Base-by-base conservation (phyloP, 225 moss, liverwort and hornwort genomes). In the Neckera pumila region DNA sequence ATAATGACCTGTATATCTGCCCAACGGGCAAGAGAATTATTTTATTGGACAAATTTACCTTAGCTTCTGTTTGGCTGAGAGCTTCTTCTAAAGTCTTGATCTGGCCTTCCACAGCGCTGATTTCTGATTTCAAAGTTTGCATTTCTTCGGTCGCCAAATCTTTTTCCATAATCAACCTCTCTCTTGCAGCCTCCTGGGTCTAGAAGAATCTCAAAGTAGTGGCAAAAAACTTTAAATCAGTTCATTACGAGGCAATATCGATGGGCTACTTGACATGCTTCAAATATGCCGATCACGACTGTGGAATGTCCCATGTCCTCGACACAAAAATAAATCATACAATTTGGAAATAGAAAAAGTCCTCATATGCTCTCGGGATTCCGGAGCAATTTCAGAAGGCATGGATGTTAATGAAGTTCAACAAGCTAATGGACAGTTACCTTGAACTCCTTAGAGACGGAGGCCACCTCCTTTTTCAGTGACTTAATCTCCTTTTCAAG, bases 131-230 rank as follows among this genome's bases (percentile, higher is more conserved):
- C 61, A 99, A 88, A 47, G 91, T 86, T 82, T 90, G 91, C 93
- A 96, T 95, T 91, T 99, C 99, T 82, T 99, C 96, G 22, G 96
- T 86, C 27, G 93, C 95, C 90, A 93, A 92, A 84, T 99, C 99
- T 89, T 95, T 99, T 90, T 97, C 99, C 93, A 99, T 91, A 47
- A 93, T 87, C 85, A 99, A 85, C 85, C 97, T 93, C 90, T 99
- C 99, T 88, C 93, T 92, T 85, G 93, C 96, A 86, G 96, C 96
- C 90, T 99, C 99, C 88, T 93, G 94, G 71, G 93, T 92, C 98
- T 98, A 89, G 65, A 91, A 90, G 51, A 42, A 92, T 74, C 86
- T 81, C 92, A 89, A 86, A 79, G 80, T 54, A 58, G 66, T 53
- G 72, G 58, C 76, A 82, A 26, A 69, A 70, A 31, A 38, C 53